A percentile compares a stretch with the other conserved stretches of the same genome.
Conservation (phyloP, 1,284 basidiomycete genomes). For the Leccinum griseonigrum region DNA sequence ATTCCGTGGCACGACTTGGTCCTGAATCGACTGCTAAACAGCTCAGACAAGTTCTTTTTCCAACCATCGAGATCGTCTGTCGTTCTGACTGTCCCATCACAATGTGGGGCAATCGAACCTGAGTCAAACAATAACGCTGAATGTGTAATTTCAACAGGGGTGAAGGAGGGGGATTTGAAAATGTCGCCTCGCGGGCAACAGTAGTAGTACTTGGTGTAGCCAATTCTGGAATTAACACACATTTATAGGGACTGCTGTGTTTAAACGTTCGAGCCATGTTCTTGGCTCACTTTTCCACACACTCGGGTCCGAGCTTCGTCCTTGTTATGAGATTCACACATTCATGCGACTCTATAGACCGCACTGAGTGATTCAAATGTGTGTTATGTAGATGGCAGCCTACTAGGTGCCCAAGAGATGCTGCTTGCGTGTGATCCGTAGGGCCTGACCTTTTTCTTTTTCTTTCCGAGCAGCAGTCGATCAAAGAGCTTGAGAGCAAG, state of each 20-base stretch:
- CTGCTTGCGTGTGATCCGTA: not conserved
- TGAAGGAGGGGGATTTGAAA: not conserved
- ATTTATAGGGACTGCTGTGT: not conserved
- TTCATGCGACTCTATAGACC: not conserved
- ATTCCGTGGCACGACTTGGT: not conserved
- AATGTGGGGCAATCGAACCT: not conserved
- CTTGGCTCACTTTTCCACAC: not conserved
- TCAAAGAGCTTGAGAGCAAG: not conserved
- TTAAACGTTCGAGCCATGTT: not conserved
- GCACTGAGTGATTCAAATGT: not conserved
- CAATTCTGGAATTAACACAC: too few relatives aligned
- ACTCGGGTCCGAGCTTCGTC: not conserved
- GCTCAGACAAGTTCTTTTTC: not conserved
- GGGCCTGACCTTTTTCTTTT: not conserved
- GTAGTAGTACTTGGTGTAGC: too few relatives aligned
- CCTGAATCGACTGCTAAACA: not conserved
- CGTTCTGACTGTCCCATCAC: not conserved
- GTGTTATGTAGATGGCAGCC: not conserved
- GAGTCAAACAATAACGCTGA: not conserved
- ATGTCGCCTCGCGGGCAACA: too few relatives aligned
- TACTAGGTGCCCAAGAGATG: not conserved
- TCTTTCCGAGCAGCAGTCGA: not conserved
- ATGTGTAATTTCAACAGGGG: not conserved
- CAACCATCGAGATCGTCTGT: not conserved
- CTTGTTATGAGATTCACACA: not conserved